phyloP scores from a whole-genome alignment of 495 filamentous ascomycete species.

The Lasiosphaeria miniovina region DNA sequence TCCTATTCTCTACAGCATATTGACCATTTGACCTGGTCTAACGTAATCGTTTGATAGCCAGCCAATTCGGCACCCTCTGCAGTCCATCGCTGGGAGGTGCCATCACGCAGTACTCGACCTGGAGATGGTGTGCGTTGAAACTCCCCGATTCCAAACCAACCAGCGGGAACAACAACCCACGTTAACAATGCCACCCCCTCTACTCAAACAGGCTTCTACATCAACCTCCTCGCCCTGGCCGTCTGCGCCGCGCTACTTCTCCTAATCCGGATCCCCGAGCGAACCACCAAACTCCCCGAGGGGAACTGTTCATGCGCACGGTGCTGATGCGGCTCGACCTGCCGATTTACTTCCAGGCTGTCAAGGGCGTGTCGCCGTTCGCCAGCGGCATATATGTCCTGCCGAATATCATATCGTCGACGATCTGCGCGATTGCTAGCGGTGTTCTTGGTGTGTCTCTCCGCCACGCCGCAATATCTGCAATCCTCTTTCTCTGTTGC shows the following conservation, averaged over 20 bases:
- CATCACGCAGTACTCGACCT: slow-evolving; percentile 40
- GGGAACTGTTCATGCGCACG: neutral
- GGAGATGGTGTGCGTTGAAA: neutral
- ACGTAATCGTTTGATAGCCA: slow-evolving; percentile 34
- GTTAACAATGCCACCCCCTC: neutral
- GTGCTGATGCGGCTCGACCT: neutral
- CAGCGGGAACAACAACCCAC: neutral
- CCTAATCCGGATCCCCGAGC: slow-evolving; percentile 20
- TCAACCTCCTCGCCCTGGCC: slow-evolving; percentile 61
- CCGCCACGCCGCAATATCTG: no score
- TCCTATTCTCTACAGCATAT: neutral
- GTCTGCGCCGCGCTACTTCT: slow-evolving; percentile 26
- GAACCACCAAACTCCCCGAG: neutral
- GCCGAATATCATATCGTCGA: neutral
- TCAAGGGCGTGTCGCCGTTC: neutral
- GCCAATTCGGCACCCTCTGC: slow-evolving; percentile 27
- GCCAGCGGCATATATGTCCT: neutral
- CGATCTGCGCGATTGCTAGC: no score
- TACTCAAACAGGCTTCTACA: slow-evolving; percentile 54
- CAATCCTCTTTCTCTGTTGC: no score
- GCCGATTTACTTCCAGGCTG: neutral
- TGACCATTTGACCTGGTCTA: slow-evolving; percentile 11
- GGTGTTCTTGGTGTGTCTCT: no score
- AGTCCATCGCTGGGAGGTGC: slow-evolving; percentile 58
- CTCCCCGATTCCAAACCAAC: neutral